These are phyloP conservation scores for Candida maris DNA, from an alignment of 805 yeast species.

Conservation along the genomic window DNA sequence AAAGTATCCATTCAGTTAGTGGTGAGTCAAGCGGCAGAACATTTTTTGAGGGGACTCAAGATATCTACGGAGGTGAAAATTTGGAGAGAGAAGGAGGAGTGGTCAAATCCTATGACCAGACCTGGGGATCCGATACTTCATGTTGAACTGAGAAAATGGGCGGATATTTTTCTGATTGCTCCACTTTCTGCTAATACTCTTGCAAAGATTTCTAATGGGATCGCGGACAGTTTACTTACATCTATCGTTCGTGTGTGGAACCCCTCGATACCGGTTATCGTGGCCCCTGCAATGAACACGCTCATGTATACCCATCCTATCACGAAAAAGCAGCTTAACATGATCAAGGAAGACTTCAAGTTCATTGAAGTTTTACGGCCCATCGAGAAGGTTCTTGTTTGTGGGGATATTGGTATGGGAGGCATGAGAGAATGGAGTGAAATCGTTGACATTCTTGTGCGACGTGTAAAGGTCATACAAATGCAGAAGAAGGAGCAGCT, in stretches of 20 bases:
- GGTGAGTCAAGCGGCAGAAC: slow-evolving; percentile 81
- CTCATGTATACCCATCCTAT: slow-evolving; percentile 86
- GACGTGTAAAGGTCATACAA: slow-evolving; percentile 62
- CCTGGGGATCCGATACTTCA: slow-evolving; percentile 96
- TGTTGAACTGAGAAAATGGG: slow-evolving; percentile 95
- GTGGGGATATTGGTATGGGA: slow-evolving; percentile 99
- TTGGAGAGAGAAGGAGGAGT: slow-evolving; percentile 94
- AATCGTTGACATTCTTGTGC: slow-evolving; percentile 78
- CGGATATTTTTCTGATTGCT: slow-evolving; percentile 88
- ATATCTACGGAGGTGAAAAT: slow-evolving; percentile 67
- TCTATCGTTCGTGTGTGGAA: slow-evolving; percentile 95
- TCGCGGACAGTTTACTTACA: slow-evolving; percentile 89
- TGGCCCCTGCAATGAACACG: slow-evolving; percentile 96
- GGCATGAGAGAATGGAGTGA: slow-evolving; percentile 99
- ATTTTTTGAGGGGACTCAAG: slow-evolving; percentile 58
- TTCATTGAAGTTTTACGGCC: slow-evolving; percentile 95
- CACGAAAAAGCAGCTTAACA: slow-evolving; percentile 75
- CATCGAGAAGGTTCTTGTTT: slow-evolving; percentile 88
- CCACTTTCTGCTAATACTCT: slow-evolving; percentile 92
- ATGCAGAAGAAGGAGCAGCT: slow-evolving; percentile 48
- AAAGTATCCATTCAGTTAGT: slow-evolving; percentile 81
- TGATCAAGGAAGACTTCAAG: slow-evolving; percentile 85
- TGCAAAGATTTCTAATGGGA: slow-evolving; percentile 83
- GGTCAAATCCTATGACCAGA: slow-evolving; percentile 55
- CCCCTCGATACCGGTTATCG: slow-evolving; percentile 77